Conservation (phyloP, 257 asterid species). For the Solanum virginianum region DNA sequence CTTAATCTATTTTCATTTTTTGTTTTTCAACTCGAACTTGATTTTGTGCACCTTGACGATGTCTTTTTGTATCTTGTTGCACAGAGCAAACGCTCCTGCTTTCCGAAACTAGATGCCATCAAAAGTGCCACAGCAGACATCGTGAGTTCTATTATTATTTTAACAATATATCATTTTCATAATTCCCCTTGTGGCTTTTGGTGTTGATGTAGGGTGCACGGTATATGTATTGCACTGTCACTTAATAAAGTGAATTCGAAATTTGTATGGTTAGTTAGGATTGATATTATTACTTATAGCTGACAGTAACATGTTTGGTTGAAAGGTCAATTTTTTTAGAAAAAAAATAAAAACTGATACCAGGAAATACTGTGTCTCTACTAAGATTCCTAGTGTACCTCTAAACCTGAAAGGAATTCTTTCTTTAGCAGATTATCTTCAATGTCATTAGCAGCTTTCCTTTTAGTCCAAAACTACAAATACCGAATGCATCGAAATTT, state of each 20-base stretch:
- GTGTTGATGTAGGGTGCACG: not conserved
- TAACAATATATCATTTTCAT: not conserved
- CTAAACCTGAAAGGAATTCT: not conserved
- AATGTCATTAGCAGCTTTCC: not conserved
- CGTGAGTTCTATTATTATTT: constrained; percentile 30
- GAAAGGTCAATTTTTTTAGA: not conserved
- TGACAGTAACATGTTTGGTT: not conserved
- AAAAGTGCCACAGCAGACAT: constrained; percentile 91
- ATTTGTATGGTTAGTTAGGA: not conserved
- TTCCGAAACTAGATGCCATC: constrained; percentile 79
- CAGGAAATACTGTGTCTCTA: not conserved
- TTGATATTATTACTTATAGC: not conserved
- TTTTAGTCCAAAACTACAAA: not conserved
- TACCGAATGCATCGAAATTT: not conserved
- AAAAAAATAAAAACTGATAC: not conserved
- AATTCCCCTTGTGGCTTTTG: not conserved
- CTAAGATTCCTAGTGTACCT: not conserved
- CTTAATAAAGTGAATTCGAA: not conserved
- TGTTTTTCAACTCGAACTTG: not conserved
- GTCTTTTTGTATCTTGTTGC: constrained; percentile 17
- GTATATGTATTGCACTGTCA: not conserved
- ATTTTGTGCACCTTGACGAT: not conserved
- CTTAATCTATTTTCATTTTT: not conserved
- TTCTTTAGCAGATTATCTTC: not conserved
- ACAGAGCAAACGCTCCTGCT: constrained; percentile 92